Conservation (phyloP, 768 basidiomycete genomes). For the Auriscalpium orientale region DNA sequence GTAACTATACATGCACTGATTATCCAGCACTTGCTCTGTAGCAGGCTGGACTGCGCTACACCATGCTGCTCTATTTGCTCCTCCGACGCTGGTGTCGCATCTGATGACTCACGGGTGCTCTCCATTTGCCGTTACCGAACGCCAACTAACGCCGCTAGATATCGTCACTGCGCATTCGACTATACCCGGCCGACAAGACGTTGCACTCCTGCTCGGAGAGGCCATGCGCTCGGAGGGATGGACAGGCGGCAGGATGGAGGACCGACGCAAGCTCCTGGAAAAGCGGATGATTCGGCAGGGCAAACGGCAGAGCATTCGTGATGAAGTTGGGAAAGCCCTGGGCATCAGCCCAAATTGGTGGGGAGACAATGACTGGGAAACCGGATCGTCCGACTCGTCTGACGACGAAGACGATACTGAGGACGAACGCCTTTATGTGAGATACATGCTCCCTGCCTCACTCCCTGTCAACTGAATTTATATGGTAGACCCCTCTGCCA, state of each 20-base stretch:
- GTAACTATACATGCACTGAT: not conserved
- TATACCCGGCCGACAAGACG: constrained; percentile 76
- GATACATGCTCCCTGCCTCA: not conserved
- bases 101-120: constrained; percentile 91
- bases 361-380: constrained; percentile 38
- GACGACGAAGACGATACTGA: constrained; percentile 43
- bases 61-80: constrained; percentile 81
- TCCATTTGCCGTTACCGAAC: constrained; percentile 65
- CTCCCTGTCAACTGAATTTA: not conserved
- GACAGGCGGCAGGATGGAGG: constrained; percentile 72
- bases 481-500: constrained; percentile 54
- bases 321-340: constrained; percentile 50
- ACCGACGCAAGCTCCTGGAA: constrained; percentile 52
- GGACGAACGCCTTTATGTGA: constrained; percentile 42
- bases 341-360: constrained; percentile 60
- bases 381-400: constrained; percentile 23
- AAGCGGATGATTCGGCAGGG: constrained; percentile 46
- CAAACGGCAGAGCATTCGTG: constrained; percentile 47
- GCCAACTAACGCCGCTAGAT: constrained; percentile 81
- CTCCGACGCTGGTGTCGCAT: constrained; percentile 87
- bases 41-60: constrained; percentile 96
- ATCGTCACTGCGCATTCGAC: constrained; percentile 80
- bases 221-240: constrained; percentile 83
- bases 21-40: constrained; percentile 23
- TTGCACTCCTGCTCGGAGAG: constrained; percentile 81